phyloP scores from a whole-genome alignment of 345 rosid genomes.

The Gossypium rotundifolium region DNA sequence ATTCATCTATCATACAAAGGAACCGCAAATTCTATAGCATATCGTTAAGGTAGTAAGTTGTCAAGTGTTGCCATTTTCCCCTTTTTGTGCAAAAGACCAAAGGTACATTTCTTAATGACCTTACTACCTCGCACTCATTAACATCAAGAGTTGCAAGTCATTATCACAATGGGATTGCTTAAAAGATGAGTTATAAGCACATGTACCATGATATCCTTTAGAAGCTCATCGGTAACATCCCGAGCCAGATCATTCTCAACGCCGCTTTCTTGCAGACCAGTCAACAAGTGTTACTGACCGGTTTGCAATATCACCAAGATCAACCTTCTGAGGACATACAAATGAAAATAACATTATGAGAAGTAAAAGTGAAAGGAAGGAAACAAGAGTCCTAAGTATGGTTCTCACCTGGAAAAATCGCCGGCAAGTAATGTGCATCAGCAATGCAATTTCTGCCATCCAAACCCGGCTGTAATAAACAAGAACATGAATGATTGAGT shows the following conservation, averaged over 20 bases:
- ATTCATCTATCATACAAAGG: neutral
- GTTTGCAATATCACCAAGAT: slow-evolving; percentile 84
- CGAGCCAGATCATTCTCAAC: slow-evolving; percentile 74
- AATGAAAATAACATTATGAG: slow-evolving; percentile 15
- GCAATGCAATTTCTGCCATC: slow-evolving; percentile 91
- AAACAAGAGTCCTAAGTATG: slow-evolving; percentile 5
- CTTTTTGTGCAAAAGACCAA: neutral
- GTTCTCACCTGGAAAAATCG: slow-evolving; percentile 71
- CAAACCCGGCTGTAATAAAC: slow-evolving; percentile 64
- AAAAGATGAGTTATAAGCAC: neutral
- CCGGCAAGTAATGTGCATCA: slow-evolving; percentile 90
- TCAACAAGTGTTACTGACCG: slow-evolving; percentile 90
- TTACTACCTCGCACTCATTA: neutral
- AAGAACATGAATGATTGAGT: slow-evolving; percentile 19
- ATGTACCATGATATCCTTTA: slow-evolving; percentile 74
- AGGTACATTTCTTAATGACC: neutral
- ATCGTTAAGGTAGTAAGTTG: neutral
- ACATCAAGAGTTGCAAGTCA: neutral
- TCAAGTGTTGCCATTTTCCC: neutral
- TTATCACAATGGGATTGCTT: neutral
- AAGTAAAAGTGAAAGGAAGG: neutral
- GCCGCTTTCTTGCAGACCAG: slow-evolving; percentile 97
- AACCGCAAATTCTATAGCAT: neutral
- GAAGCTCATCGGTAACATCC: slow-evolving; percentile 53
- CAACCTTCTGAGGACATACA: slow-evolving; percentile 51